Base-by-base conservation (phyloP, 345 rosid genomes). In the Camelina sativa region DNA sequence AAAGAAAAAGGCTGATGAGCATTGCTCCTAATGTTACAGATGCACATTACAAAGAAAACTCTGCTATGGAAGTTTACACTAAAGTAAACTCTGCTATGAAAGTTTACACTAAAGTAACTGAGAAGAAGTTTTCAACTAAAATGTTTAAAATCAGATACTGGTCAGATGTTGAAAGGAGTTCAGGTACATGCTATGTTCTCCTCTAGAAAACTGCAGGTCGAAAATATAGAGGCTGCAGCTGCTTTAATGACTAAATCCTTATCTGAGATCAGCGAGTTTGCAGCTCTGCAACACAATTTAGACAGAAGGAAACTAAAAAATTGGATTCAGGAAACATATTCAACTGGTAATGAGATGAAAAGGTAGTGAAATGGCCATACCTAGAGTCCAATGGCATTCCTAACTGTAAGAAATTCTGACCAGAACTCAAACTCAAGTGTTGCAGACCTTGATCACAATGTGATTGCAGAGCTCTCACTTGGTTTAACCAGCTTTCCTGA, bases 181-280 rank as follows among this genome's bases (percentile, higher is more conserved):
- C 86, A 89, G 79, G 80, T 86, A 54, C 88, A 90, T 12, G 98
- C 74, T 35, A 85, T 86, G 32, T 89, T 86, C 60, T 87, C 92
- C 82, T 86, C 69, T 60, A 90, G 71, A 74, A 86, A 90, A 73
- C 76, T 80, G 84, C 89, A 90, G 5, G 99, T 95, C 9, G 99
- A 90, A 72, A 87, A 95, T 12, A 95, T 82, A 62, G 98, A 90
- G 53, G 98, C 99, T 57, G 98, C 99, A 8, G 99, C 94, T 53
- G 99, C 98, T 81, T 81, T 86, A 40, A 89, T 84, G 73, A 89
- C 88, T 55, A 90, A 79, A 70, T 88, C 94, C 82, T 80, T 84
- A 66, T 88, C 91, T 2, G 86, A 76, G 68, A 74, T 61, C 20
- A 86, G 84, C 2, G 71, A 75, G 51, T 80, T 68, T 74, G 68